Percentiles rank a stretch among this genome's conserved stretches.
Evolutionary conservation across 306 rosid species (phyloP).

Genomic region (Castanospermum australe): DNA sequence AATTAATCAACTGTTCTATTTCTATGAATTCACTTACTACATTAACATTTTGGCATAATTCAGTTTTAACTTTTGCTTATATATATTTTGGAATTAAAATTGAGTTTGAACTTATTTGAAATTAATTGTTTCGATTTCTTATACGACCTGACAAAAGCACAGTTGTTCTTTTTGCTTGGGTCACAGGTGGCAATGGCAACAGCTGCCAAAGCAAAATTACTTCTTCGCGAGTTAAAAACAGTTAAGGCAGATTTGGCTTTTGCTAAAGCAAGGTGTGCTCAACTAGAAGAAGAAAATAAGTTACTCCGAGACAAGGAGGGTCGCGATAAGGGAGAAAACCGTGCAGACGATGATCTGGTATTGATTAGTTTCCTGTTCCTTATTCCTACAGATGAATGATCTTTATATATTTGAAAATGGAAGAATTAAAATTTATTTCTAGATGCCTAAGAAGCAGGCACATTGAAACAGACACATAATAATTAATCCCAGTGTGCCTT

Average conservation of each 20-base stretch:
- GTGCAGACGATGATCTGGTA: slow-evolving; percentile 95
- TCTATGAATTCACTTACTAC: background rate
- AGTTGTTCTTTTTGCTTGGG: background rate
- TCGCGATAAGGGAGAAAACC: slow-evolving; percentile 67
- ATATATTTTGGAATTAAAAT: background rate
- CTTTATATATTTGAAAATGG: background rate
- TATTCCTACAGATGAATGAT: no score
- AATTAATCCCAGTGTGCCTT: no score
- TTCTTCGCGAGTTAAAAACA: slow-evolving; percentile 87
- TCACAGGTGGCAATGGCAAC: slow-evolving; percentile 95
- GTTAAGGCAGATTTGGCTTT: slow-evolving; percentile 85
- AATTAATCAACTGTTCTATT: background rate
- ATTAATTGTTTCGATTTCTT: background rate
- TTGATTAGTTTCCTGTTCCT: background rate
- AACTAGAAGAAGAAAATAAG: slow-evolving; percentile 94
- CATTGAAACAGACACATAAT: no score
- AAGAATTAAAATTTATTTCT: no score
- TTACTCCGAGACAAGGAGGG: slow-evolving; percentile 73
- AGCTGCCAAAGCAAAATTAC: slow-evolving; percentile 91
- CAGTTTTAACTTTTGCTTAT: no score
- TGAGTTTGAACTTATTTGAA: background rate
- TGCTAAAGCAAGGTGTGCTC: slow-evolving; percentile 80
- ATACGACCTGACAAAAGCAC: background rate
- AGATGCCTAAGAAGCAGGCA: no score
- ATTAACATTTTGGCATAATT: background rate